Conservation (phyloP, 495 filamentous ascomycete genomes). For the Penicillium bialowiezense region DNA sequence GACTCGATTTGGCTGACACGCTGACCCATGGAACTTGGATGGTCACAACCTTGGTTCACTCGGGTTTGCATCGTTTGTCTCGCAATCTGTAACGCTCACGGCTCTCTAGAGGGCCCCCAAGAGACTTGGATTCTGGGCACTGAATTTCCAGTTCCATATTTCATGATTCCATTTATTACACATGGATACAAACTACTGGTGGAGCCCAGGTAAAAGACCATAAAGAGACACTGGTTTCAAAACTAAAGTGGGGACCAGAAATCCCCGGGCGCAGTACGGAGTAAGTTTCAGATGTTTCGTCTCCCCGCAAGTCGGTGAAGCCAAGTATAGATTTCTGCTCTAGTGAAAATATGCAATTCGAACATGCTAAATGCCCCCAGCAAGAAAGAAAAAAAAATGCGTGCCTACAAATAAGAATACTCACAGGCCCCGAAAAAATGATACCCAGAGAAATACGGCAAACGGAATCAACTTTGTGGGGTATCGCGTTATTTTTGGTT, state of each 20-base stretch:
- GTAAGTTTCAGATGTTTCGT: background rate
- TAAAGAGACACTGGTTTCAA: too few species aligned
- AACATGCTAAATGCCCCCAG: constrained; percentile 1
- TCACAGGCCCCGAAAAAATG: constrained; percentile 7
- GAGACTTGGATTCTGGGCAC: too few species aligned
- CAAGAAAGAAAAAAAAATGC: background rate
- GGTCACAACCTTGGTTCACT: background rate
- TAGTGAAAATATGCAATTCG: constrained; percentile 5
- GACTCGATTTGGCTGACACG: too few species aligned
- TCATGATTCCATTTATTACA: too few species aligned
- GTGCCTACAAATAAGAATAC: constrained; percentile 3
- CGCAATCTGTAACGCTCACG: too few species aligned
- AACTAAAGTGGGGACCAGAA: too few species aligned
- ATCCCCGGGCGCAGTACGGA: too few species aligned
- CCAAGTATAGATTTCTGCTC: background rate
- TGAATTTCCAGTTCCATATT: too few species aligned
- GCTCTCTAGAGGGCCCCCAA: too few species aligned
- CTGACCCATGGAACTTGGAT: background rate
- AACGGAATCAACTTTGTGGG: constrained; percentile 27
- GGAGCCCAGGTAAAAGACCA: too few species aligned
- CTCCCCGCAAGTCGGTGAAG: constrained; percentile 1
- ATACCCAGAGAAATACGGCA: constrained; percentile 12
- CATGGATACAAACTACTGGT: too few species aligned
- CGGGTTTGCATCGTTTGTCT: too few species aligned
- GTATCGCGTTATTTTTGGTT: constrained; percentile 28